These are phyloP conservation scores for Penicillium fimorum DNA, from an alignment of 495 filamentous ascomycete species.

Conservation along the genomic window DNA sequence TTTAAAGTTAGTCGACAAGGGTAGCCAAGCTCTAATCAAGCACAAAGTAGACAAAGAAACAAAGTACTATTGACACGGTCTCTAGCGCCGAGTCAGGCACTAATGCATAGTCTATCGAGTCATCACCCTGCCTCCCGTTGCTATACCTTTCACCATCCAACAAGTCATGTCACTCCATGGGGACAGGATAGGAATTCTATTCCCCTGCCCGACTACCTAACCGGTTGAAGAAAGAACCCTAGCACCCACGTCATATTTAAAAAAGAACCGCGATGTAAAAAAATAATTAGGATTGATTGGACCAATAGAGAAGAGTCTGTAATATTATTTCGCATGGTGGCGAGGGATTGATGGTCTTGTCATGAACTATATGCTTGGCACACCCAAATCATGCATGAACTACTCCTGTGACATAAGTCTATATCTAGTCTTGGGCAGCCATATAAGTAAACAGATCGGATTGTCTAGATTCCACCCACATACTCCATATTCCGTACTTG, in stretches of 20 bases:
- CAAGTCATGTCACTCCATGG: background rate
- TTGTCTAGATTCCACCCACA: background rate
- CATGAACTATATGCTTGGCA: conserved; percentile 4
- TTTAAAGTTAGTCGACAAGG: background rate
- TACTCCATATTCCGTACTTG: background rate
- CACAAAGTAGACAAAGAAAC: conserved; percentile 1
- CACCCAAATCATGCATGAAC: background rate
- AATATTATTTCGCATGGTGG: background rate
- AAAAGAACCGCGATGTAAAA: background rate
- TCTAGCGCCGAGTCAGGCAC: conserved; percentile 1
- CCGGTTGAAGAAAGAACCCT: background rate
- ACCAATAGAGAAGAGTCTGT: background rate
- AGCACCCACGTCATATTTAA: background rate
- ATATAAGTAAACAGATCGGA: background rate
- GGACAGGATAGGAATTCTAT: background rate
- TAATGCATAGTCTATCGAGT: background rate
- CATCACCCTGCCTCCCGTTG: background rate
- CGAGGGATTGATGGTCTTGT: conserved; percentile 8
- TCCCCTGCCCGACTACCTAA: background rate
- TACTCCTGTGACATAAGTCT: background rate
- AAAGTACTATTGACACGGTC: background rate
- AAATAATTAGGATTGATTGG: background rate
- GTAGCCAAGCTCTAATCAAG: background rate
- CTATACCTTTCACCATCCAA: background rate
- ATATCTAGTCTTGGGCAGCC: background rate